Conservation (phyloP, 1,284 basidiomycete genomes). For the Rhodotorula mucilaginosa region DNA sequence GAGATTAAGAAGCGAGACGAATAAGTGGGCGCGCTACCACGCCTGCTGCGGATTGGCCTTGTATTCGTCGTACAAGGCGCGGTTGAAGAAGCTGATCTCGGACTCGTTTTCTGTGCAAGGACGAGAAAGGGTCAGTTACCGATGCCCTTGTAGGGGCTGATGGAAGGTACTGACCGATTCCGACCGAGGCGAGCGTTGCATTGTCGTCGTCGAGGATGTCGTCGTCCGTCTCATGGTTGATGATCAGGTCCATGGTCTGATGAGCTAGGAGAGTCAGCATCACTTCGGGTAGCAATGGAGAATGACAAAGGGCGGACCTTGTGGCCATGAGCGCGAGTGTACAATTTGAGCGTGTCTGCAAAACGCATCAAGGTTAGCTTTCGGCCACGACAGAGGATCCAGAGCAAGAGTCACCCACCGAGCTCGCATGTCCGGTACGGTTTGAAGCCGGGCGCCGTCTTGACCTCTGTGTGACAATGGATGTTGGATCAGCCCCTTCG, state of each 20-base stretch:
- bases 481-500: too few relatives aligned
- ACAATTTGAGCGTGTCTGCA: constrained; percentile 83
- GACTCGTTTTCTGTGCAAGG: constrained; percentile 77
- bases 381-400: rapidly evolving
- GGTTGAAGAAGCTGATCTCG: constrained; percentile 85
- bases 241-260: constrained; percentile 89
- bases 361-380: not conserved
- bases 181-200: constrained; percentile 63
- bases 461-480: constrained; percentile 57
- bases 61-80: constrained; percentile 71
- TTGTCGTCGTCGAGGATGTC: constrained; percentile 77
- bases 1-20: too few relatives aligned
- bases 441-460: constrained; percentile 75
- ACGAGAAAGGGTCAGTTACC: constrained; percentile 48
- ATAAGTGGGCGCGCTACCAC: constrained; percentile 24
- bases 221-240: constrained; percentile 82
- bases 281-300: constrained; percentile 4
- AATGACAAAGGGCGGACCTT: constrained; percentile 60
- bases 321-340: constrained; percentile 88
- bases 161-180: constrained; percentile 62
- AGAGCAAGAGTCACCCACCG: constrained; percentile 54
- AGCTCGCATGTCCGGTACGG: constrained; percentile 70
- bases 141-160: not conserved
- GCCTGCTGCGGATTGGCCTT: constrained; percentile 66
- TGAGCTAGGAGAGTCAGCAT: constrained; percentile 2